phyloP scores from a whole-genome alignment of 108 stramenopile genomes.

The Stephanodiscus minutulus region DNA sequence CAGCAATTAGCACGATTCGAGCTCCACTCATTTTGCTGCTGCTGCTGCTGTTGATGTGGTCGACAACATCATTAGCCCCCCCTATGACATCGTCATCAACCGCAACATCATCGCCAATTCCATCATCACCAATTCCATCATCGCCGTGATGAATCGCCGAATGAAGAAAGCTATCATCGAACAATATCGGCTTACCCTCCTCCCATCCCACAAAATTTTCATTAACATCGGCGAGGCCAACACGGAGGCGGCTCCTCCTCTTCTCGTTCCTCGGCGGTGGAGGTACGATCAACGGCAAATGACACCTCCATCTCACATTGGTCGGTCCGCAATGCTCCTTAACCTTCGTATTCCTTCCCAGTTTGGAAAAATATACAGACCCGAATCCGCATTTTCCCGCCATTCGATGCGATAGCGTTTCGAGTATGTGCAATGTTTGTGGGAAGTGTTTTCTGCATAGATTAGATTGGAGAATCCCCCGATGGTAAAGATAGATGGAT shows the following conservation, averaged over 20 bases:
- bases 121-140: conserved; percentile 4
- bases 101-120: conserved; percentile 1
- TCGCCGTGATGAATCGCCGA: conserved; percentile 42
- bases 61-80: no score
- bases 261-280: not conserved
- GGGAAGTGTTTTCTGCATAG: conserved; percentile 37
- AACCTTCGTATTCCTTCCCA: conserved; percentile 45
- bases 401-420: conserved; percentile 44
- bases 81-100: not conserved
- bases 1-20: conserved; percentile 63
- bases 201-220: conserved; percentile 33
- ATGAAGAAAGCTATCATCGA: conserved; percentile 72
- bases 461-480: conserved; percentile 30
- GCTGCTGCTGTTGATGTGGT: not conserved
- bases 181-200: conserved; percentile 57
- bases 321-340: conserved; percentile 68
- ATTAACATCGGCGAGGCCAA: conserved; percentile 33
- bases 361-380: conserved; percentile 47
- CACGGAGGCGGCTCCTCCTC: conserved; percentile 33
- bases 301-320: conserved; percentile 65
- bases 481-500: conserved; percentile 41
- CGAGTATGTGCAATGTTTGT: conserved; percentile 40
- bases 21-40: conserved; percentile 5
- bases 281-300: conserved; percentile 57
- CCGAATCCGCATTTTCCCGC: conserved; percentile 48